A percentile compares a stretch with the other conserved stretches of the same genome.
These are phyloP conservation scores for Letharia columbiana DNA, from an alignment of 495 filamentous ascomycete genomes.

Conservation along the genomic window DNA sequence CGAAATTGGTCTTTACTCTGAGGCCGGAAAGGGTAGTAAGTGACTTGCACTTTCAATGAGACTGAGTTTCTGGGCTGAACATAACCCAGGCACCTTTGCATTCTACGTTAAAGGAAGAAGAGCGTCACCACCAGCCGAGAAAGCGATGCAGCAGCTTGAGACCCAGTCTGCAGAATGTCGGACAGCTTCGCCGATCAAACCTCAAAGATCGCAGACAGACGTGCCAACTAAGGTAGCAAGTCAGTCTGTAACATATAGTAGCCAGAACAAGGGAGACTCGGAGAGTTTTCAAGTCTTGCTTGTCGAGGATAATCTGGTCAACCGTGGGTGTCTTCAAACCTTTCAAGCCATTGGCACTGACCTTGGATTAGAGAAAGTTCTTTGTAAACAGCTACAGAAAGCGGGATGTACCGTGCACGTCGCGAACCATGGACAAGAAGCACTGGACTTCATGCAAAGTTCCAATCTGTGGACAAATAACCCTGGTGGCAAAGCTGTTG, in stretches of 20 bases:
- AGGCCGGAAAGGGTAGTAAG: constrained; percentile 56
- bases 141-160: neutral
- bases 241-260: neutral
- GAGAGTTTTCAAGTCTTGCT: neutral
- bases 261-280: constrained; percentile 32
- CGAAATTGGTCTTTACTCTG: constrained; percentile 67
- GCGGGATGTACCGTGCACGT: neutral
- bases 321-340: neutral
- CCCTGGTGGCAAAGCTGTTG: constrained; percentile 35
- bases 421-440: neutral
- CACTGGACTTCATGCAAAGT: constrained; percentile 7
- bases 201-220: neutral
- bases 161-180: neutral
- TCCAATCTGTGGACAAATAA: constrained; percentile 16
- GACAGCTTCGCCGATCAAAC: neutral
- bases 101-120: neutral
- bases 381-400: neutral
- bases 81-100: neutral
- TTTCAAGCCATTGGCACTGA: neutral
- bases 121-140: neutral
- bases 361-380: neutral
- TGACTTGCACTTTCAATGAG: neutral
- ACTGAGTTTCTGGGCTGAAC: neutral
- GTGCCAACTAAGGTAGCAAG: neutral
- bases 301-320: constrained; percentile 2